Evolutionary conservation across 805 yeast genomes (phyloP), one percentile per base, ranked within the genome.

Genomic region (Yarrowia sp.): DNA sequence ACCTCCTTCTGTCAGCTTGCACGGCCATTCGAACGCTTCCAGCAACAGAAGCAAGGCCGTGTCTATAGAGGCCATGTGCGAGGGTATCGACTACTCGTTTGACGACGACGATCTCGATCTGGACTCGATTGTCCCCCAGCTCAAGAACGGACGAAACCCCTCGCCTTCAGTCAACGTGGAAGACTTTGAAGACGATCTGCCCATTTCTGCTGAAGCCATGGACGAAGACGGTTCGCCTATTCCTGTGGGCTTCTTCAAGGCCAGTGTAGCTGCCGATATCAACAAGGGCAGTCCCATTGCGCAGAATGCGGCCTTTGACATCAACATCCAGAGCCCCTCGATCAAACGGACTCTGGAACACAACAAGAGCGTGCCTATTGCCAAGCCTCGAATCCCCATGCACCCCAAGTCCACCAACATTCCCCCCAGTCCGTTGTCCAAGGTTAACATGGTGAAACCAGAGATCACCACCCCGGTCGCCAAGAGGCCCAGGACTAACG

Each of bases 171-270:
- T 52, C 38, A 16, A 22, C 32, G 11, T 22, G 1, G 49, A 41
- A 15, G 49, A 41, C 43, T 42, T 64, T 41, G 50, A 41, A 15
- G 50, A 64, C 3, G 49, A 50, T 11, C 5, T 64, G 19, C 48
- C 46, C 26, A 50, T 43, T n/a, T 41, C 50, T 7, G 55, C 52
- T 5, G 56, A 48, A 46, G 67, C 67, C n/a, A 59, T 43, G 65
- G 65, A 43, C 12, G 65, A 43, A 7, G 65, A 45, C 12, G 52
- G 65, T 16, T 45, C 50, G 14, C 65, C 65, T 3, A 59, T 45
- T n/a, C 67, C 67, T 9, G 56, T 63, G 48, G 67, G 67, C 19
- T 63, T 63, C 22, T 63, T 38, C 56, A 63, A 63, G 56, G 67
- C 67, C 45, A 48, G 67, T 15, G 67, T 63, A 26, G 67, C 67